A percentile compares a stretch with the other conserved stretches of the same genome.
These are phyloP conservation scores for Ilyonectria robusta DNA, from an alignment of 2,329 filamentous ascomycete species.

Conservation along the genomic window DNA sequence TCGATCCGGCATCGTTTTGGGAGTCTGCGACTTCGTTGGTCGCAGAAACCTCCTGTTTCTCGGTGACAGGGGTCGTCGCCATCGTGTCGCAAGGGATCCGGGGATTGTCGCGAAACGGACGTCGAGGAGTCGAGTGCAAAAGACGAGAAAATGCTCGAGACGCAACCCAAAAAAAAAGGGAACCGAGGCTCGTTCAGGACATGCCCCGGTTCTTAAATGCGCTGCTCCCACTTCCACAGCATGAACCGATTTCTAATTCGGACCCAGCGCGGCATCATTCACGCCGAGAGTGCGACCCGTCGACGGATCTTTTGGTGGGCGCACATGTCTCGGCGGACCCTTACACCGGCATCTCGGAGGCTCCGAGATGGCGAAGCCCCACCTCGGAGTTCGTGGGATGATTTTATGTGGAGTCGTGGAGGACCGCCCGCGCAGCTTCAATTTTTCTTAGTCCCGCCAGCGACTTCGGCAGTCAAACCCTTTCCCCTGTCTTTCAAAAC, in stretches of 20 bases:
- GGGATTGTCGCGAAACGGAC: neutral
- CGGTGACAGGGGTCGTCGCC: neutral
- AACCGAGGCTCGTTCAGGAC: neutral
- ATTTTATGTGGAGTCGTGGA: neutral
- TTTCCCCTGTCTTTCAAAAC: slow-evolving; percentile 1
- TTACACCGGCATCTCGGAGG: neutral
- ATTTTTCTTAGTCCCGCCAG: neutral
- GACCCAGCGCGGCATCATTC: neutral
- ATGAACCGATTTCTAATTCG: neutral
- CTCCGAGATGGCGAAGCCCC: neutral
- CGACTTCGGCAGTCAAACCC: neutral
- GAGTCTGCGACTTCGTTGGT: neutral
- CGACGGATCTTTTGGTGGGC: neutral
- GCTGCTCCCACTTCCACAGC: neutral
- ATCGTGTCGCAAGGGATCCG: neutral
- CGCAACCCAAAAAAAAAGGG: neutral
- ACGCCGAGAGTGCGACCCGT: neutral
- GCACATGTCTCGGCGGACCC: neutral
- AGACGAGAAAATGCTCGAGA: neutral
- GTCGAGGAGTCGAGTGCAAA: neutral
- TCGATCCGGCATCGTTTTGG: neutral
- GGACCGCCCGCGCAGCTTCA: neutral
- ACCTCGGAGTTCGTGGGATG: neutral
- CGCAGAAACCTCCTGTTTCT: neutral
- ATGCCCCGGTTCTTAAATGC: neutral